phyloP scores from a whole-genome alignment of 208 protist genomes.

The Crithidia acanthocephali region DNA sequence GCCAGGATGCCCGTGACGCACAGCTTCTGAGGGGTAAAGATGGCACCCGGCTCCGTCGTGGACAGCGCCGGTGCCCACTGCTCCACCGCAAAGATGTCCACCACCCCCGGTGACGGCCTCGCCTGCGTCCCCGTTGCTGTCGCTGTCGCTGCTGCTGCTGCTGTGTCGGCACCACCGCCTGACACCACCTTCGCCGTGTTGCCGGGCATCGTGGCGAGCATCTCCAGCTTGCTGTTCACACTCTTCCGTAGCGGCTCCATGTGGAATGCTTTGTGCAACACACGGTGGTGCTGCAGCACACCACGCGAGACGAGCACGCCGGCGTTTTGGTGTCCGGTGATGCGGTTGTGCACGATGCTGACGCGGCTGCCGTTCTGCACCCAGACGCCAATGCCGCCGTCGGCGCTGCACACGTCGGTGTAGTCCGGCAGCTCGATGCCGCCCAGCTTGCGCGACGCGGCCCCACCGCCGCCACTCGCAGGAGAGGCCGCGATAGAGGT shows the following conservation, averaged over 20 bases:
- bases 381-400: constrained; percentile 87
- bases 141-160: background rate
- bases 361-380: constrained; percentile 67
- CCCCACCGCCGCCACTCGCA: background rate
- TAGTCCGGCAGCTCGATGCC: constrained; percentile 50
- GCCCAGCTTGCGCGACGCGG: constrained; percentile 28
- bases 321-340: constrained; percentile 58
- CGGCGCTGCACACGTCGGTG: constrained; percentile 55
- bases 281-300: constrained; percentile 56
- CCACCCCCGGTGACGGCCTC: background rate
- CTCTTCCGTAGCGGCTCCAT: constrained; percentile 10
- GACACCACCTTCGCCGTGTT: background rate
- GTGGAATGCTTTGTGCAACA: constrained; percentile 39
- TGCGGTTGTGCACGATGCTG: constrained; percentile 48
- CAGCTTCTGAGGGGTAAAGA: constrained; percentile 48
- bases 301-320: constrained; percentile 65
- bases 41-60: constrained; percentile 29
- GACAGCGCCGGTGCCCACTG: constrained; percentile 42
- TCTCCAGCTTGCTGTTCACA: constrained; percentile 5
- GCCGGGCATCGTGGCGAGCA: constrained; percentile 1
- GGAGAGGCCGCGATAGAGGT: background rate
- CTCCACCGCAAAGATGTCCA: constrained; percentile 35
- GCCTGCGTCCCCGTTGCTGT: too few species aligned
- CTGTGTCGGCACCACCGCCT: background rate
- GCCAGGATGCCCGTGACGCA: constrained; percentile 44